Conservation (phyloP, 2,329 filamentous ascomycete genomes). For the Pseudogymnoascus sp. region DNA sequence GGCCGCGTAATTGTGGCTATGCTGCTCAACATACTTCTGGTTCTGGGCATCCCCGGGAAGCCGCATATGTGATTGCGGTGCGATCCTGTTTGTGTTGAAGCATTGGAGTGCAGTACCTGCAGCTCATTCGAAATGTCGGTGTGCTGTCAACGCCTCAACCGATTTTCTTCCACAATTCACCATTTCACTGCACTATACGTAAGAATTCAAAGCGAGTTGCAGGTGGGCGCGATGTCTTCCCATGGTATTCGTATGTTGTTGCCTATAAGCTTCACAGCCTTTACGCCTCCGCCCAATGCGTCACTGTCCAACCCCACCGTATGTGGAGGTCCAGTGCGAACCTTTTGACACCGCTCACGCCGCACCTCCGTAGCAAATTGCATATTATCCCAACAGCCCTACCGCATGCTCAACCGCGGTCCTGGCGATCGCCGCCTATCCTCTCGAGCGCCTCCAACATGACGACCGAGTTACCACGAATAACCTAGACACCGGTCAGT, state of each 20-base stretch:
- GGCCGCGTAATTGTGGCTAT: slow-evolving; percentile 7
- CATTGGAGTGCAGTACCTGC: background rate
- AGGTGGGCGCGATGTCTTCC: slow-evolving; percentile 4
- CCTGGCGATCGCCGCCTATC: slow-evolving; percentile 49
- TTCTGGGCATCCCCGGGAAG: background rate
- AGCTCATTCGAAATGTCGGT: background rate
- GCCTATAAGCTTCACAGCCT: slow-evolving; percentile 7
- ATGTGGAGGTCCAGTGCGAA: slow-evolving; percentile 2
- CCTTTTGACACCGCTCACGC: slow-evolving; percentile 7
- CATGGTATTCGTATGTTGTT: slow-evolving; percentile 2
- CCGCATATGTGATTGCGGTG: background rate
- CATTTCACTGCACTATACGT: background rate
- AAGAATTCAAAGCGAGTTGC: background rate
- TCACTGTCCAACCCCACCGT: slow-evolving; percentile 7
- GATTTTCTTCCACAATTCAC: background rate
- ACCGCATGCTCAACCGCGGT: slow-evolving; percentile 28
- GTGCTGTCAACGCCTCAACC: background rate
- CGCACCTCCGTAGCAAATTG: slow-evolving; percentile 3
- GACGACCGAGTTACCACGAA: slow-evolving; percentile 94
- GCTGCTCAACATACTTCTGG: background rate
- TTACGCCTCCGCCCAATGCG: slow-evolving; percentile 5
- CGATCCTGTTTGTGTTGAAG: background rate
- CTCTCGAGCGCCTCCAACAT: slow-evolving; percentile 82
- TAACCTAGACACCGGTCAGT: slow-evolving; percentile 53
- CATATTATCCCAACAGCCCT: slow-evolving; percentile 4